Conservation (phyloP, 768 basidiomycete species). For the Glaciozyma martinii region DNA sequence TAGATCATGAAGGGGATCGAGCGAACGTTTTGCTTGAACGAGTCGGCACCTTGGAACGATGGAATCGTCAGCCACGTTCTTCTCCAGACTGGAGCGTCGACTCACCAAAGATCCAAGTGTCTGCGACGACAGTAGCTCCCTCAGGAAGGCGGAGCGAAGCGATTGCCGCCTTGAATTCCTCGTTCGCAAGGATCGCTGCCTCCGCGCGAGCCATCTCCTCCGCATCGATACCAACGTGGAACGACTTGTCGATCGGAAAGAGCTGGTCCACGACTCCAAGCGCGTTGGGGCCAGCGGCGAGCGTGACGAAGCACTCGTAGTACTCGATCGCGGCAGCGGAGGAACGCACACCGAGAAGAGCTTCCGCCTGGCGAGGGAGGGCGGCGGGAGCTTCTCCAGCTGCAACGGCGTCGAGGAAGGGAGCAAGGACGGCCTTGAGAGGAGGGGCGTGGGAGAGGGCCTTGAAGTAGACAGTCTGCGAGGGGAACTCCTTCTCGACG, state of each 20-base stretch:
- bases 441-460: constrained; percentile 3
- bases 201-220: constrained; percentile 1
- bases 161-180: constrained; percentile 3
- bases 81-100: neutral
- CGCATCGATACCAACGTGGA: neutral
- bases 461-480: constrained; percentile 1
- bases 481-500: neutral
- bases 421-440: constrained; percentile 9
- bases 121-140: constrained; percentile 3
- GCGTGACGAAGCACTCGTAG: neutral
- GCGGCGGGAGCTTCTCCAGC: neutral
- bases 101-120: constrained; percentile 11
- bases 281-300: neutral
- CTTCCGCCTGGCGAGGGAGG: neutral
- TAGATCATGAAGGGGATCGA: neutral
- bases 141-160: constrained; percentile 7
- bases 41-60: constrained; percentile 1
- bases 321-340: neutral
- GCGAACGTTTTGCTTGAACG: neutral
- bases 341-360: no score
- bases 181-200: neutral
- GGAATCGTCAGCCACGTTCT: neutral
- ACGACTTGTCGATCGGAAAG: neutral
- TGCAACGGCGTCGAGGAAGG: constrained; percentile 3
- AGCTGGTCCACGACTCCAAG: neutral